Base-by-base conservation (phyloP, 2,329 filamentous ascomycete genomes). In the Tolypocladium guangdongense region DNA sequence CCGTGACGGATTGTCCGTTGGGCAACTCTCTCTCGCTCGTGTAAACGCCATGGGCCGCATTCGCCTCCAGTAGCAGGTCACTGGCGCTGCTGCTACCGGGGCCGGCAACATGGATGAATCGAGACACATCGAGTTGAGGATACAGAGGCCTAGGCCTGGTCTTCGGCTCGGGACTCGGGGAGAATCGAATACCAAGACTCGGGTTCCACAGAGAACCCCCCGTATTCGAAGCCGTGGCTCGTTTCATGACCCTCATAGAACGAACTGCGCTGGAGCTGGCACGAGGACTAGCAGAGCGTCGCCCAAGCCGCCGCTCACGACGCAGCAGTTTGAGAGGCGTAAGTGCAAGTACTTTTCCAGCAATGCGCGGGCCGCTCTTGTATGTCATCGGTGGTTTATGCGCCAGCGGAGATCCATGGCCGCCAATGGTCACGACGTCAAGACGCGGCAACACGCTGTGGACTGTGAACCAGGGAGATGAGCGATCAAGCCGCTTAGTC, bases 401-500 rank as follows among this genome's bases (percentile, higher is more conserved):
- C 20, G 50, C 51, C 43, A 33, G 36, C n/a, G 45, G 52, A 45
- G 33, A 39, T 39, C 52, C 55, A 59, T 59, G 49, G 54, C 52
- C 33, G 39, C 51, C 50, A 56, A 51, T 50, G 55, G 68, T 50
- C 52, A 57, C 57, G 60, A 35, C 56, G 68, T 50, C 52, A 57
- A 58, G 60, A 35, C 56, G 54, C 53, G 27, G 43, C 41, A 39
- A 39, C 49, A 12, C 49, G 8, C 22, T 52, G 41, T 37, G 47
- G 7, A 27, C 20, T 36, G 32, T 38, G 54, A 49, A 30, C 35
- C 22, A 27, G 35, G 10, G 12, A 18, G 45, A 4, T 7, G 24
- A 30, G 14, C 41, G 7, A 14, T 14, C n/a, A 27, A 27, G 27
- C 27, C 6, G 60, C 65, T 72, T 67, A 72, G 67, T 72, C 68